Base-by-base conservation (phyloP, 139 green algal genomes). In the Picochlorum costavermella region DNA sequence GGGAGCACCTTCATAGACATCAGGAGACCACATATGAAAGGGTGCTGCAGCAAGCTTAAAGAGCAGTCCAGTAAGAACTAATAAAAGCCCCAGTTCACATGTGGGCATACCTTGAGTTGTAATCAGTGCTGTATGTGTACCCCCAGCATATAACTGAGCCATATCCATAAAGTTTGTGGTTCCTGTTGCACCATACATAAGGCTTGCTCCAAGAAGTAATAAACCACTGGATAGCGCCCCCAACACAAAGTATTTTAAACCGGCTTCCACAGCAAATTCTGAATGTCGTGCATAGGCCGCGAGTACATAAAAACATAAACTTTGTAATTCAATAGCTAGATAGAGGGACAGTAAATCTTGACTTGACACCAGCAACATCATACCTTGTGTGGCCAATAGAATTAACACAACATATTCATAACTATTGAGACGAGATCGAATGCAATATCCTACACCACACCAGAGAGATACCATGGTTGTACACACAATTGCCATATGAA, bases 21-120 rank as follows among this genome's bases (percentile, higher is more conserved):
- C 80, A 45, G 80, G 80, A 44, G 74, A 74, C 77, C 77, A 86
- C 77, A 86, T 84, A 70, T 86, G 74, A 78, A 86, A 86, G 57
- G 77, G 74, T 45, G 75, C 78, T 44, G 77, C 77, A 60, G 71
- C 79, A 40, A 83, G 63, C 68, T 84, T 86, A 77, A 86, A 84
- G 28, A 86, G 44, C 68, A 85, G 77, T n/a, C 75, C 79, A 48
- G 80, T 63, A 30, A 77, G 44, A 50, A 86, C 62, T 66, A 83
- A 86, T 53, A 83, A 60, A 50, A 83, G 75, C 45, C 79, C 79
- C 49, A 85, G 44, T 65, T 82, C 65, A 69, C 76, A 79, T 50
- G 53, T 64, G 56, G 65, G 65, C 36, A 71, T 69, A 30, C 63
- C 69, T 61, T 43, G 73, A 23, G 61, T 65, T 51, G 30, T 61